These are phyloP conservation scores for Phallus indusiatus DNA, from an alignment of 768 basidiomycete species.

Conservation along the genomic window DNA sequence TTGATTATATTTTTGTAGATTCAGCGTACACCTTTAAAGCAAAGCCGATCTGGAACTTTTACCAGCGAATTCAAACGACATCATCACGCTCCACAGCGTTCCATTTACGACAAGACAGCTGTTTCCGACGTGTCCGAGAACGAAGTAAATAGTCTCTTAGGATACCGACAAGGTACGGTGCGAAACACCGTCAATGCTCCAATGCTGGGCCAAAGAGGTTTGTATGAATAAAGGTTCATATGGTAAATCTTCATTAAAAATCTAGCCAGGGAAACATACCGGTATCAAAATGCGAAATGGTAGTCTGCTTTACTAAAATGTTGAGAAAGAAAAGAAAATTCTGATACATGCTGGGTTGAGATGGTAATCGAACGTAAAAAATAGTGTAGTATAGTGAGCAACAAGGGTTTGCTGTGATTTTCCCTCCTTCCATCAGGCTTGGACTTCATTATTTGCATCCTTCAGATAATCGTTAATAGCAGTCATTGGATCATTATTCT, in stretches of 20 bases:
- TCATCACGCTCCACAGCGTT: background rate
- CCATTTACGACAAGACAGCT: background rate
- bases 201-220: background rate
- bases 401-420: too few species aligned
- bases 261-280: background rate
- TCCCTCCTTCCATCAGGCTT: constrained; percentile 24
- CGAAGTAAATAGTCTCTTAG: background rate
- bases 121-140: background rate
- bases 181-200: background rate
- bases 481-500: constrained; percentile 59
- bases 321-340: too few species aligned
- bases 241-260: background rate
- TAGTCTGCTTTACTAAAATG: background rate
- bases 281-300: background rate
- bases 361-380: too few species aligned
- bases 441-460: constrained; percentile 57
- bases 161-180: background rate
- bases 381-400: too few species aligned
- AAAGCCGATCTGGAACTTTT: background rate
- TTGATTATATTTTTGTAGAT: constrained; percentile 9
- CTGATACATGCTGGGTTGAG: too few species aligned
- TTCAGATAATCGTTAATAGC: constrained; percentile 85
- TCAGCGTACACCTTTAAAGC: constrained; percentile 18
- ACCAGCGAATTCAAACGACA: background rate
- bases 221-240: background rate